These are phyloP conservation scores for Pelagophyceae sp. DNA, from an alignment of 352 stramenopile genomes.

Conservation along the genomic window DNA sequence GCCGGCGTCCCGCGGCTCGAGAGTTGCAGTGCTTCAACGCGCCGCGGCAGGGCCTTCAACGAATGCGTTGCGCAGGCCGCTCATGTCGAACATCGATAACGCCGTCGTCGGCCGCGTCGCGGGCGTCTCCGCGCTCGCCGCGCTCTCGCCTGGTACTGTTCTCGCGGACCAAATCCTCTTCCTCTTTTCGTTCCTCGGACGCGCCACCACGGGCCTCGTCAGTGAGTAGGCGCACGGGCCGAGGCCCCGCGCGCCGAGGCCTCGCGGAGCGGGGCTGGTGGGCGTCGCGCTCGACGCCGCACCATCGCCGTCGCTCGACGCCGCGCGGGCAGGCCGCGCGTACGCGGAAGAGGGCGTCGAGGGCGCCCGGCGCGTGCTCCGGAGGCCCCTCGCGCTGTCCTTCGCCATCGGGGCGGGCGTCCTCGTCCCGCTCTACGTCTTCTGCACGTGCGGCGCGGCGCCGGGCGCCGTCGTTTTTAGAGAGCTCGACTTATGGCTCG, in stretches of 20 bases:
- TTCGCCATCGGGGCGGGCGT: background rate
- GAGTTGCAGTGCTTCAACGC: too few relatives aligned
- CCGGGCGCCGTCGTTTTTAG: too few relatives aligned
- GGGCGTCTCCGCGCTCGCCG: constrained; percentile 42
- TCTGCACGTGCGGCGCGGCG: background rate
- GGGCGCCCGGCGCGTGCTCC: background rate
- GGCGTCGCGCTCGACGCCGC: too few relatives aligned
- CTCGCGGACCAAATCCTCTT: constrained; percentile 52
- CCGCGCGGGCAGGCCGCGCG: constrained; percentile 36
- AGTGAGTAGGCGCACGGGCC: too few relatives aligned
- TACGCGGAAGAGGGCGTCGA: constrained; percentile 16
- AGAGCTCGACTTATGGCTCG: too few relatives aligned
- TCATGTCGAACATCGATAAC: constrained; percentile 58
- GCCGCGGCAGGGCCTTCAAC: too few relatives aligned
- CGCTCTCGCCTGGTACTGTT: constrained; percentile 46
- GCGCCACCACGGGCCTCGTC: constrained; percentile 46
- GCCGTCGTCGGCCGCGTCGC: constrained; percentile 49
- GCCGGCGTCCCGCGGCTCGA: too few relatives aligned
- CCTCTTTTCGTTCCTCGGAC: constrained; percentile 47
- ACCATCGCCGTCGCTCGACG: too few relatives aligned
- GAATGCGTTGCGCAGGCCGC: too few relatives aligned
- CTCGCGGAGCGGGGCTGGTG: too few relatives aligned
- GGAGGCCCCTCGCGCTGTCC: background rate
- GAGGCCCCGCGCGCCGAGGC: too few relatives aligned
- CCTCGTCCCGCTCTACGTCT: background rate